Evolutionary conservation across 2,329 filamentous ascomycete species (phyloP), one percentile per base, ranked within the genome.

Genomic region (Ascochyta pisi): DNA sequence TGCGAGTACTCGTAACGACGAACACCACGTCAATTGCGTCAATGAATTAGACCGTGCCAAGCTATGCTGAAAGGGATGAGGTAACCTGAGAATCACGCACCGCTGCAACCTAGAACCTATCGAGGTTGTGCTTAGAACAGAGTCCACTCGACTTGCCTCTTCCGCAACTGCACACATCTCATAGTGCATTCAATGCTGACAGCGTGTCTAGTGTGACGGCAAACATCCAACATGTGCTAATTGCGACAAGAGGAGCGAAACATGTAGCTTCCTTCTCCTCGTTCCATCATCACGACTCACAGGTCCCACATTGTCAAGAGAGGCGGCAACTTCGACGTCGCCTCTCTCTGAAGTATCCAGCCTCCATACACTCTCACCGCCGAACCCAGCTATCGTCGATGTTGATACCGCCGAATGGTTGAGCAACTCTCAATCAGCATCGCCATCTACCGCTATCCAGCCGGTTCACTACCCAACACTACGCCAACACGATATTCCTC

Each of bases 221-320:
- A 67, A 62, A 31, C 66, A 74, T 34, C 71, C 73, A 27, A 64
- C 55, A 34, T 76, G 73, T 53, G 58, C 55, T 2, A 75, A 72
- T 42, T 76, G 73, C 56, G 54, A 66, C 29, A 75, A 73, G 51
- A 66, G 65, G 57, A 62, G 63, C 35, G 60, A 72, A 3, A 58
- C 65, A 8, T 76, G 73, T 45, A 74, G 71, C 48, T 75, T 75
- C 40, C 66, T 71, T 1, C 53, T 67, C 12, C 63, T 75, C 4
- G 70, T 60, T 15, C 72, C 73, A 9, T 68, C 70, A 9, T 70
- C 72, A 37, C 60, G 64, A 29, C 66, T 75, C 12, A 64, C 67
- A n/a, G 43, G 48, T 13, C 43, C 54, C 2, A 19, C 33, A 13
- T 38, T 23, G 15, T 49, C 49, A 12, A 47, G 34, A 37, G 26